A percentile compares a stretch with the other conserved stretches of the same genome.
These are phyloP conservation scores for Schizophyllum commune DNA, from an alignment of 1,284 basidiomycete species.

Conservation along the genomic window DNA sequence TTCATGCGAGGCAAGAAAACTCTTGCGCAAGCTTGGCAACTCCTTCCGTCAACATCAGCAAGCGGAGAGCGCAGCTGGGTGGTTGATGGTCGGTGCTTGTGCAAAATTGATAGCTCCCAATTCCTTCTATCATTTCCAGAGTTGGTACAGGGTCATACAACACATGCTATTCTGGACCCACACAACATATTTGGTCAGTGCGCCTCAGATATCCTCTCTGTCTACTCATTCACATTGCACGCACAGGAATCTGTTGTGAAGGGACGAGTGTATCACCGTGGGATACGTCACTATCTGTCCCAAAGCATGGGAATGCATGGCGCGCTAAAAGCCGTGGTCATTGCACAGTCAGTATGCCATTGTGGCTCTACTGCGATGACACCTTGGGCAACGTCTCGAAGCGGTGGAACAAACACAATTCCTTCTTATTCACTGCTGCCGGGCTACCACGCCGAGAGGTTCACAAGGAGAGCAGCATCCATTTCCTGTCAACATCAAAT, in stretches of 20 bases:
- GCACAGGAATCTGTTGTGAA: background rate
- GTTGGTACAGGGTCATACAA: slow-evolving; percentile 1
- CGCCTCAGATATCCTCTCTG: background rate
- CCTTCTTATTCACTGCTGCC: slow-evolving; percentile 24
- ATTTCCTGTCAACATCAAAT: slow-evolving; percentile 31
- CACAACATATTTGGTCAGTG: slow-evolving; percentile 5
- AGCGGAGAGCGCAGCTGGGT: slow-evolving; percentile 3
- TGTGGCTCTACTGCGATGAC: slow-evolving; percentile 37
- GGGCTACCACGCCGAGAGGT: slow-evolving; percentile 18
- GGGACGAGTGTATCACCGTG: slow-evolving; percentile 1
- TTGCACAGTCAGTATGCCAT: slow-evolving; percentile 18
- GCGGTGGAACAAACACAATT: slow-evolving; percentile 38
- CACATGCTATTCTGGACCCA: slow-evolving; percentile 8
- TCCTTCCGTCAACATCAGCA: background rate
- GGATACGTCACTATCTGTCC: background rate
- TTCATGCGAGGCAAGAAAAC: slow-evolving; percentile 14
- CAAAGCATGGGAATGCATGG: slow-evolving; percentile 15
- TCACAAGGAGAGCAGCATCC: slow-evolving; percentile 22
- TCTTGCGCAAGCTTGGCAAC: slow-evolving; percentile 11
- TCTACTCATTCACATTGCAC: too few species aligned
- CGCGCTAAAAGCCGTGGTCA: slow-evolving; percentile 13
- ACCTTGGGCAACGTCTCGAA: slow-evolving; percentile 35
- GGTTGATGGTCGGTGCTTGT: slow-evolving; percentile 11
- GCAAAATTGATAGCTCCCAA: slow-evolving; percentile 7
- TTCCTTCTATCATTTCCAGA: slow-evolving; percentile 11